These are phyloP conservation scores for Leccinum variabile DNA, from an alignment of 1,284 basidiomycete species.

Conservation along the genomic window DNA sequence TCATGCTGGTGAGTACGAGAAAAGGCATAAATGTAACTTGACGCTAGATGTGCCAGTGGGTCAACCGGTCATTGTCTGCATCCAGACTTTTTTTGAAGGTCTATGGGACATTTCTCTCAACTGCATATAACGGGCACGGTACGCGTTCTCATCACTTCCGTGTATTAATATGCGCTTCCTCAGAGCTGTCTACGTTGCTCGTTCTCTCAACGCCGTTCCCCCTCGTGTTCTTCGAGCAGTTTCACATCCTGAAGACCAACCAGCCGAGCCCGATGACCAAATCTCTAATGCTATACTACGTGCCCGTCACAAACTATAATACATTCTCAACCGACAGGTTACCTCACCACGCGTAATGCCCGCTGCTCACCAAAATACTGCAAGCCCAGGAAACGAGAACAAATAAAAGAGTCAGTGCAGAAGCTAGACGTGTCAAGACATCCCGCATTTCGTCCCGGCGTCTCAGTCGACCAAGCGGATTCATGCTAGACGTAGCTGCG, in stretches of 20 bases:
- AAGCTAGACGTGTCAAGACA: slow-evolving; percentile 70
- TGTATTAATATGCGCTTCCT: neutral
- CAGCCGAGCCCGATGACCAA: neutral
- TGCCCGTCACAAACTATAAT: slow-evolving; percentile 29
- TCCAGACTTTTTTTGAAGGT: neutral
- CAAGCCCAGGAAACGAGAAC: slow-evolving; percentile 24
- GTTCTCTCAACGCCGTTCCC: neutral
- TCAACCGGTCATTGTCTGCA: neutral
- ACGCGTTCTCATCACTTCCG: neutral
- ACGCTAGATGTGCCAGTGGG: neutral
- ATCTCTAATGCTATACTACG: neutral
- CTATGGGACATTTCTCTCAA: neutral
- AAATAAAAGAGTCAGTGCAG: slow-evolving; percentile 48
- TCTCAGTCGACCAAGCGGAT: slow-evolving; percentile 76
- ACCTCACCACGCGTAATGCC: slow-evolving; percentile 66
- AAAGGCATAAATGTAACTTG: neutral
- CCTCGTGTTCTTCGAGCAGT: neutral
- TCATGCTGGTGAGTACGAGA: neutral
- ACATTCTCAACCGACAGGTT: slow-evolving; percentile 14
- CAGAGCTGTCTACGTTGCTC: neutral
- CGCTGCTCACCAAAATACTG: slow-evolving; percentile 71
- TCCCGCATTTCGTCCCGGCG: slow-evolving; percentile 77
- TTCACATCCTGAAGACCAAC: neutral
- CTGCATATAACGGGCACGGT: neutral
- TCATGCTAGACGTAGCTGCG: slow-evolving; percentile 72